These are phyloP conservation scores for Hippophae tibetana DNA, from an alignment of 306 rosid genomes.

Conservation along the genomic window DNA sequence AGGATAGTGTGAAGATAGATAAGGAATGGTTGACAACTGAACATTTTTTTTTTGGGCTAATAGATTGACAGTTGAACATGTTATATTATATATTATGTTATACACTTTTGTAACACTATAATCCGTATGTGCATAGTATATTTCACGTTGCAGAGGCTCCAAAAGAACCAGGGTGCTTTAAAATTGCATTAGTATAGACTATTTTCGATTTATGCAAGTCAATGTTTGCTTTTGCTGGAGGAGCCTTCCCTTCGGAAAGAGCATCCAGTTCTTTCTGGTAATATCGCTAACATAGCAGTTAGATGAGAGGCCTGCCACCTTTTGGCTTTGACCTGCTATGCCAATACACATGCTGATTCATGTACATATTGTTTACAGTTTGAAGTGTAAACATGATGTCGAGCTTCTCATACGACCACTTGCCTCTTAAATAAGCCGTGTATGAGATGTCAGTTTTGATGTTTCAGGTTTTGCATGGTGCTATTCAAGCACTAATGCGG, in stretches of 20 bases:
- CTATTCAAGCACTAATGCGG: slow-evolving; percentile 15
- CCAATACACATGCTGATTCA: slow-evolving; percentile 23
- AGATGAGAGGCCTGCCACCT: slow-evolving; percentile 58
- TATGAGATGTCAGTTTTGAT: slow-evolving; percentile 20
- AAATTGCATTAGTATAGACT: background rate
- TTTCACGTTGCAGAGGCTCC: background rate
- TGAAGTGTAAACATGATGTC: slow-evolving; percentile 13
- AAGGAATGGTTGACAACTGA: too few species aligned
- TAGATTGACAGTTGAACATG: too few species aligned
- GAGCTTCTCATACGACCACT: slow-evolving; percentile 18
- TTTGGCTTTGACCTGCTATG: slow-evolving; percentile 56
- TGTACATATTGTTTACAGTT: slow-evolving; percentile 19
- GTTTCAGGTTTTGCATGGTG: slow-evolving; percentile 16
- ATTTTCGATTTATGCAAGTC: background rate
- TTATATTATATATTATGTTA: too few species aligned
- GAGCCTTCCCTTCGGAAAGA: slow-evolving; percentile 37
- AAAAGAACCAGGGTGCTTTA: background rate
- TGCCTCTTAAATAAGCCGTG: slow-evolving; percentile 34
- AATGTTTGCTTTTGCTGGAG: background rate
- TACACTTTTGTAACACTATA: too few species aligned
- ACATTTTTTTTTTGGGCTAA: too few species aligned
- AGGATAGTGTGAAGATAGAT: too few species aligned
- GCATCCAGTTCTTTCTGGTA: slow-evolving; percentile 18
- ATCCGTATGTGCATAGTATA: background rate
- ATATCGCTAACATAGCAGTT: slow-evolving; percentile 14